A percentile compares a stretch with the other conserved stretches of the same genome.
Evolutionary conservation across 2,329 filamentous ascomycete genomes (phyloP).

Genomic region (Penicillium sp.): DNA sequence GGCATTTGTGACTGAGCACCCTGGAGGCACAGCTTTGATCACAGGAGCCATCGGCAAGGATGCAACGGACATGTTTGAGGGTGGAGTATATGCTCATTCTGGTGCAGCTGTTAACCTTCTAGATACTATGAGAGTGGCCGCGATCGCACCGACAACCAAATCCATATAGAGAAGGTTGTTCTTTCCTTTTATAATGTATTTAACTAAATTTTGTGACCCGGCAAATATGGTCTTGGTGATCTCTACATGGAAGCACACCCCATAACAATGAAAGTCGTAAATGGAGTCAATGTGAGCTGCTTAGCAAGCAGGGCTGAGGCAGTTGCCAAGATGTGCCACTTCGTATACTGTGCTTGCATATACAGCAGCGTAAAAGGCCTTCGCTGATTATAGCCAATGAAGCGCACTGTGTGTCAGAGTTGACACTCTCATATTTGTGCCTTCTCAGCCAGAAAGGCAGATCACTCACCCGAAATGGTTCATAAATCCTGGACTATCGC

Average conservation of each 20-base stretch:
- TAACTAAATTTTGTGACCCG: background rate
- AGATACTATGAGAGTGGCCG: slow-evolving; percentile 63
- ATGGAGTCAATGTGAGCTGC: too few relatives aligned
- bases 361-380: background rate
- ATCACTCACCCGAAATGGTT: background rate
- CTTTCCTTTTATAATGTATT: background rate
- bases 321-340: background rate
- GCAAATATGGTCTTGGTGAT: background rate
- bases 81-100: slow-evolving; percentile 80
- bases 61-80: slow-evolving; percentile 83
- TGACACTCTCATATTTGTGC: background rate
- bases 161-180: background rate
- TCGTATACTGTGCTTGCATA: background rate
- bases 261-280: too few relatives aligned
- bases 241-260: too few relatives aligned
- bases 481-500: too few relatives aligned
- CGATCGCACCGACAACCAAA: background rate
- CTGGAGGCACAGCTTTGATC: slow-evolving; percentile 79
- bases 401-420: background rate
- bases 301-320: too few relatives aligned
- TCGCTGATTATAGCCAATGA: background rate
- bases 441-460: background rate
- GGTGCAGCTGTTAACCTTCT: slow-evolving; percentile 83
- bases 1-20: slow-evolving; percentile 78
- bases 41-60: slow-evolving; percentile 77